phyloP scores from a whole-genome alignment of 2,329 filamentous ascomycete species.

The Penicillium brevicompactum region DNA sequence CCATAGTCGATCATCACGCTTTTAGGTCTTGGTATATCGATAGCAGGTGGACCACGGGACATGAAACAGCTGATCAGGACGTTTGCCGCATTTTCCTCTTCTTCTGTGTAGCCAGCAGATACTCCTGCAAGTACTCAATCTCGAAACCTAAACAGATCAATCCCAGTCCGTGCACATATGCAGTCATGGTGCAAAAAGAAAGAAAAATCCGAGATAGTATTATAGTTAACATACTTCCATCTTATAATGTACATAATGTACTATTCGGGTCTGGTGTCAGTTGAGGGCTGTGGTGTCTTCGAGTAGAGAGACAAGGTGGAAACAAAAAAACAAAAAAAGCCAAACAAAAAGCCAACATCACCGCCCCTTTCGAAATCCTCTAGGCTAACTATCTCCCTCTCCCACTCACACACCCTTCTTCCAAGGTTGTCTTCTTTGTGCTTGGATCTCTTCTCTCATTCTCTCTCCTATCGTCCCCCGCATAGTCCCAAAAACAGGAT shows the following conservation, averaged over 20 bases:
- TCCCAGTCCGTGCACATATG: slow-evolving; percentile 3
- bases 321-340: background rate
- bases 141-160: slow-evolving; percentile 8
- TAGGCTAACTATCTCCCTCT: background rate
- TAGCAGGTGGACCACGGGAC: slow-evolving; percentile 8
- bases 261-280: background rate
- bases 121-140: background rate
- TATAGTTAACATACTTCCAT: background rate
- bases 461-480: slow-evolving; percentile 8
- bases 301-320: background rate
- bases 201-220: background rate
- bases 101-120: background rate
- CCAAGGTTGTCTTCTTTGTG: background rate
- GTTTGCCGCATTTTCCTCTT: background rate
- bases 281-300: background rate
- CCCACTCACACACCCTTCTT: background rate
- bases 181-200: background rate
- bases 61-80: slow-evolving; percentile 19
- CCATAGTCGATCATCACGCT: slow-evolving; percentile 21
- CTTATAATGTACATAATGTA: background rate
- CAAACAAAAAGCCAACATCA: slow-evolving; percentile 12
- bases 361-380: slow-evolving; percentile 23
- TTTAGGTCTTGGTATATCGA: slow-evolving; percentile 10
- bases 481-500: slow-evolving; percentile 13
- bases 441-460: background rate